A percentile compares a stretch with the other conserved stretches of the same genome.
phyloP scores from a whole-genome alignment of 1,139 yeast species.

The Zygosaccharomyces pseudobailii region DNA sequence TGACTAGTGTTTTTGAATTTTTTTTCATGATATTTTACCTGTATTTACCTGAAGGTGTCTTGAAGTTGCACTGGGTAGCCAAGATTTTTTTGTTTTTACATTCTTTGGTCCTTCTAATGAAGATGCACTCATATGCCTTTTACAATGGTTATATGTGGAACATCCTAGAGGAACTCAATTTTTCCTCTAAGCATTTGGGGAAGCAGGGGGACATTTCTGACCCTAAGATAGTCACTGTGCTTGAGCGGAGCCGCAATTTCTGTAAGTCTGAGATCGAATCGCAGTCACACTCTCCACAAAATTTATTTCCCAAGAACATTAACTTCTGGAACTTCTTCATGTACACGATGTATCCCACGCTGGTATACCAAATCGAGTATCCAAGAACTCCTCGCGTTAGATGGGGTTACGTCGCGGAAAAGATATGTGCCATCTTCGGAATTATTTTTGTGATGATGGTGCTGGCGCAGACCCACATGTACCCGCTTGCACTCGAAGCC shows the following conservation, averaged over 20 bases:
- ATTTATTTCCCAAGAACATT: slow-evolving; percentile 65
- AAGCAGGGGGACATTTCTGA: slow-evolving; percentile 25
- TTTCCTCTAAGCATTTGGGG: slow-evolving; percentile 38
- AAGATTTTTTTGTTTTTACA: slow-evolving; percentile 77
- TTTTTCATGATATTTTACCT: slow-evolving; percentile 44
- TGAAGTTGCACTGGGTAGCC: slow-evolving; percentile 77
- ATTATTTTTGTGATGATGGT: slow-evolving; percentile 77
- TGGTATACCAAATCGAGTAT: slow-evolving; percentile 73
- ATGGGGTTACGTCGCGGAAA: slow-evolving; percentile 65
- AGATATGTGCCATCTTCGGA: slow-evolving; percentile 78
- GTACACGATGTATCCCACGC: slow-evolving; percentile 86
- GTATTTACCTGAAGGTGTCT: slow-evolving; percentile 45
- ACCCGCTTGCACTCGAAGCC: slow-evolving; percentile 68
- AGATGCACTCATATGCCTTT: slow-evolving; percentile 84
- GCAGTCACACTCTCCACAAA: slow-evolving; percentile 35
- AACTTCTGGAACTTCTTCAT: slow-evolving; percentile 61
- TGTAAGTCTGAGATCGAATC: slow-evolving; percentile 59
- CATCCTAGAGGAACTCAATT: slow-evolving; percentile 51
- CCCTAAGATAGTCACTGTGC: slow-evolving; percentile 31
- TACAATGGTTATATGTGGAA: slow-evolving; percentile 86
- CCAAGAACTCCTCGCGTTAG: slow-evolving; percentile 72
- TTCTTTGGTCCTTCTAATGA: slow-evolving; percentile 83
- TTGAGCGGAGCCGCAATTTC: slow-evolving; percentile 50
- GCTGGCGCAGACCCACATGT: slow-evolving; percentile 72
- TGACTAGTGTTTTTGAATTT: slow-evolving; percentile 56